Evolutionary conservation across 352 stramenopile genomes (phyloP).

Genomic region (Globisporangium nagaii): DNA sequence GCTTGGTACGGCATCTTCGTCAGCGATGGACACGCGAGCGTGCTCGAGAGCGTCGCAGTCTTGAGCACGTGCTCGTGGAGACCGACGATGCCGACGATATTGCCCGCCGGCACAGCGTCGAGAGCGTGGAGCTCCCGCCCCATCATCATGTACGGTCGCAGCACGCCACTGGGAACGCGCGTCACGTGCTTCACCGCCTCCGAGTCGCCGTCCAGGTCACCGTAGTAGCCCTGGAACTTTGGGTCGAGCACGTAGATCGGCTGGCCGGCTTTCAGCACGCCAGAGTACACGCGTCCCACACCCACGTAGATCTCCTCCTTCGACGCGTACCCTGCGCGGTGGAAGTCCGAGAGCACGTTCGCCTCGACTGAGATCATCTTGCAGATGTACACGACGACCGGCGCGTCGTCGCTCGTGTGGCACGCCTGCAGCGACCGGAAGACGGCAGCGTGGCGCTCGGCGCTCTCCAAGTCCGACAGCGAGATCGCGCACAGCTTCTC

Average conservation of each 20-base stretch:
- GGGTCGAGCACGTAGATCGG: constrained; percentile 83
- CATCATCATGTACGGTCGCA: constrained; percentile 93
- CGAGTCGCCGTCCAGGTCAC: constrained; percentile 22
- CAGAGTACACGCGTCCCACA: constrained; percentile 88
- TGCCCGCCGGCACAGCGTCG: constrained; percentile 77
- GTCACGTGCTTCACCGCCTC: constrained; percentile 51
- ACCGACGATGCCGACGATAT: constrained; percentile 87
- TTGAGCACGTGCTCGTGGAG: constrained; percentile 88
- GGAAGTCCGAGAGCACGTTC: constrained; percentile 77
- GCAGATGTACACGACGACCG: constrained; percentile 88
- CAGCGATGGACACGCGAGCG: constrained; percentile 73
- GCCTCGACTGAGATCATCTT: constrained; percentile 90
- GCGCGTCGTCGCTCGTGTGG: constrained; percentile 43
- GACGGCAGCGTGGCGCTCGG: constrained; percentile 26
- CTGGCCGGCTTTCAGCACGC: constrained; percentile 56
- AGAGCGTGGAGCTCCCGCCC: constrained; percentile 80
- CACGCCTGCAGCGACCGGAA: constrained; percentile 58
- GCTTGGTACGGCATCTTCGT: constrained; percentile 88
- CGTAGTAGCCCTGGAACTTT: constrained; percentile 77
- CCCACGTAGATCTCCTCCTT: constrained; percentile 88
- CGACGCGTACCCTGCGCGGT: constrained; percentile 30
- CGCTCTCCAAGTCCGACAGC: constrained; percentile 19
- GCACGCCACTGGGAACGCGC: constrained; percentile 31
- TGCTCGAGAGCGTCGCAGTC: constrained; percentile 85
- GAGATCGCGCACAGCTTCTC: constrained; percentile 64